Percentiles rank a stretch among this genome's conserved stretches.
Evolutionary conservation across 2,329 filamentous ascomycete genomes (phyloP).

Genomic region (Chrysoporthe austroafricana): DNA sequence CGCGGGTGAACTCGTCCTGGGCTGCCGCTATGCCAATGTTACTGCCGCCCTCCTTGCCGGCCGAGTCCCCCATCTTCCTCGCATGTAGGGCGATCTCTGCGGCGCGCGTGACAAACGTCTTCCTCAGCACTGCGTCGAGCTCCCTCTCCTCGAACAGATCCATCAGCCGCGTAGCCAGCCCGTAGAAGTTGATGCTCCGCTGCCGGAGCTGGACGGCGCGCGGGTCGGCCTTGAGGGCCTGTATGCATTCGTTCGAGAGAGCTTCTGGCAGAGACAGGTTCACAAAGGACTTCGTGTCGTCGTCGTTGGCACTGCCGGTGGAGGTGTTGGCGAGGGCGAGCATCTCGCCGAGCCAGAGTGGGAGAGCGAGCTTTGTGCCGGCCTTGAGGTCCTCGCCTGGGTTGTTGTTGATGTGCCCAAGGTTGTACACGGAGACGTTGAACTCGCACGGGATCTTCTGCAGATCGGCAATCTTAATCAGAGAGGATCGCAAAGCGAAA

Average conservation of each 20-base stretch:
- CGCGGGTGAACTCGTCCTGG: conserved; percentile 82
- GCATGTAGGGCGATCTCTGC: conserved; percentile 87
- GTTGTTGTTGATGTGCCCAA: conserved; percentile 90
- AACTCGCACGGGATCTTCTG: conserved; percentile 97
- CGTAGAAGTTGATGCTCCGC: conserved; percentile 86
- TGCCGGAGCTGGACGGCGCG: conserved; percentile 82
- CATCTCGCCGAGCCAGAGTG: conserved; percentile 94
- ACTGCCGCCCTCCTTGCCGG: conserved; percentile 71
- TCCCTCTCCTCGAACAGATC: conserved; percentile 84
- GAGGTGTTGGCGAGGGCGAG: conserved; percentile 70
- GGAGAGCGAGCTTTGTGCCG: conserved; percentile 79
- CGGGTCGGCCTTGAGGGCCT: conserved; percentile 89
- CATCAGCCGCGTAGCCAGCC: conserved; percentile 80
- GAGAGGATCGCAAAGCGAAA: background rate
- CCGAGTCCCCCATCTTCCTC: conserved; percentile 72
- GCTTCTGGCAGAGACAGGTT: conserved; percentile 81
- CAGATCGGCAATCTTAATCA: background rate
- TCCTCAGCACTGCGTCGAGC: conserved; percentile 74
- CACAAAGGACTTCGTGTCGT: conserved; percentile 62
- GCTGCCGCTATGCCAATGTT: conserved; percentile 61
- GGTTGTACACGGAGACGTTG: conserved; percentile 82
- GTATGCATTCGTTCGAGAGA: conserved; percentile 78
- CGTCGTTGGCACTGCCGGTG: conserved; percentile 38
- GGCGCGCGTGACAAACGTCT: conserved; percentile 81
- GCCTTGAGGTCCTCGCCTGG: conserved; percentile 71